Percentiles rank a stretch among this genome's conserved stretches.
Evolutionary conservation across 257 asterid species (phyloP).

Genomic region (Petunia secreta): DNA sequence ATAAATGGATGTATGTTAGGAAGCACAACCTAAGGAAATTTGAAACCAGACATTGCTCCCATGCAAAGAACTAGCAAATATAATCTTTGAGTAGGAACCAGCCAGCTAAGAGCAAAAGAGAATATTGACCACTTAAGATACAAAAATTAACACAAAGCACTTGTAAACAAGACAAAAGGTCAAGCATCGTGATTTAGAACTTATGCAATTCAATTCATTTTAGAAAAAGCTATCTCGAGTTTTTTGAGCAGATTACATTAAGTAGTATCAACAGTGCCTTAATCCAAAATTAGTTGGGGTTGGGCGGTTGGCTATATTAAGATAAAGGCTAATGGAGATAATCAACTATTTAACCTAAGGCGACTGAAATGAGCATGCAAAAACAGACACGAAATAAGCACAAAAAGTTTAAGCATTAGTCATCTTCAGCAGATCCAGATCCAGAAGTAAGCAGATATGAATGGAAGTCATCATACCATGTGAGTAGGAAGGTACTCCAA

Average conservation of each 20-base stretch:
- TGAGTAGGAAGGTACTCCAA: conserved; percentile 98
- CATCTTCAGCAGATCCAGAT: background rate
- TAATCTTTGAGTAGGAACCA: conserved; percentile 12
- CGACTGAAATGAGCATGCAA: background rate
- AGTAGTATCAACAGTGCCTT: background rate
- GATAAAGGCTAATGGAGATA: background rate
- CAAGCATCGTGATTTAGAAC: background rate
- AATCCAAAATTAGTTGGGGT: background rate
- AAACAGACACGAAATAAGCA: background rate
- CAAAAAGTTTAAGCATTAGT: conserved; percentile 14
- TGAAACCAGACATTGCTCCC: conserved; percentile 8
- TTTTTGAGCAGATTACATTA: background rate
- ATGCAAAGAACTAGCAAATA: background rate
- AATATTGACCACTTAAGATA: background rate
- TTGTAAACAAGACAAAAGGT: background rate
- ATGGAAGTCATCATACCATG: conserved; percentile 60
- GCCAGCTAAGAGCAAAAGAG: background rate
- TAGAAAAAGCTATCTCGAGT: background rate
- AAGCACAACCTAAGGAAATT: background rate
- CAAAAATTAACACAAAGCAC: background rate
- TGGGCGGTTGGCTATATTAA: background rate
- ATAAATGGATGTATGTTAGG: conserved; percentile 11
- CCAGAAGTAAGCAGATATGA: background rate
- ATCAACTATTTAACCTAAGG: background rate
- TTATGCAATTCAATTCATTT: background rate